These are phyloP conservation scores for Hypoxylon sp. DNA, from an alignment of 2,329 filamentous ascomycete genomes.

Conservation along the genomic window DNA sequence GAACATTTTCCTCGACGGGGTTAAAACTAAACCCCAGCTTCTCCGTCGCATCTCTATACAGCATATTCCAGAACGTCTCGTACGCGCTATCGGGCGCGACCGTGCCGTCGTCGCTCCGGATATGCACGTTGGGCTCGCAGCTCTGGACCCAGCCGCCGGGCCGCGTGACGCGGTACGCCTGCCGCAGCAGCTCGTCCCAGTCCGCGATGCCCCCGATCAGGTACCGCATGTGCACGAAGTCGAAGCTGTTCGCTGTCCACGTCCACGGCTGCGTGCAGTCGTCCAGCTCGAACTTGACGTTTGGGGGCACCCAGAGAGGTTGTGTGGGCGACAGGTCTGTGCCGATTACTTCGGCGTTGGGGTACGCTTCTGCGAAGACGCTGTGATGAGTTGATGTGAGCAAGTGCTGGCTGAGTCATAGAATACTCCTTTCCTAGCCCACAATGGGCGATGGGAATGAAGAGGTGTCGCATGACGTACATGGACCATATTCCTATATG, in stretches of 20 bases:
- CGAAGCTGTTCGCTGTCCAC: conserved; percentile 60
- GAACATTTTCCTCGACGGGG: conserved; percentile 66
- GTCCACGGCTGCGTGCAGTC: conserved; percentile 67
- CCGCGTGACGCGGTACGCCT: conserved; percentile 59
- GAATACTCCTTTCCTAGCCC: background rate
- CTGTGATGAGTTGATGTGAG: conserved; percentile 54
- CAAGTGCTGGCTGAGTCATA: background rate
- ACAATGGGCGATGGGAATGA: no score
- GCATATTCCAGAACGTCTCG: conserved; percentile 46
- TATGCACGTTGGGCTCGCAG: conserved; percentile 41
- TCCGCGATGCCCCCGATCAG: conserved; percentile 61
- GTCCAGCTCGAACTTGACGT: conserved; percentile 74
- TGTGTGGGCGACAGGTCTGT: conserved; percentile 72
- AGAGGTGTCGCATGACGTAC: no score
- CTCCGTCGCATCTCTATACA: conserved; percentile 59
- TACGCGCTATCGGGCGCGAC: conserved; percentile 36
- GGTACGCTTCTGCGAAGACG: conserved; percentile 61
- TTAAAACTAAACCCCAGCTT: conserved; percentile 60
- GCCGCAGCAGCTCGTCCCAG: conserved; percentile 62
- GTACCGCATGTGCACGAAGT: conserved; percentile 69
- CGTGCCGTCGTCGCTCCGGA: conserved; percentile 46
- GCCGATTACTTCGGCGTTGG: conserved; percentile 62
- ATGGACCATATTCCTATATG: conserved; percentile 55
- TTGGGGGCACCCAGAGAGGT: conserved; percentile 68
- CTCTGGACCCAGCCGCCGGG: conserved; percentile 60